These are phyloP conservation scores for Fusarium sp. DNA, from an alignment of 2,329 filamentous ascomycete species.

Conservation along the genomic window DNA sequence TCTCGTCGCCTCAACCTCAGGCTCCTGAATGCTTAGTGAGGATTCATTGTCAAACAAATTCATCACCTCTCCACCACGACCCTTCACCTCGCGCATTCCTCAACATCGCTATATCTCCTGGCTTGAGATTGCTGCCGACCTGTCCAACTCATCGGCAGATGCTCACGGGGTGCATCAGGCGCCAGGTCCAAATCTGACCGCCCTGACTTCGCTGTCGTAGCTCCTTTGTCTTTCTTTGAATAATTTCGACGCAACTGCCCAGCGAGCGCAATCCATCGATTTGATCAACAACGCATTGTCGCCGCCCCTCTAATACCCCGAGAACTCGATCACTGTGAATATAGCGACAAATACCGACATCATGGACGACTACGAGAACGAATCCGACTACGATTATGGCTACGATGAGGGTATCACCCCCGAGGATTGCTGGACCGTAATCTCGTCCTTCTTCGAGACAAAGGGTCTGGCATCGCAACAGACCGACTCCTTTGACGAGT, in stretches of 20 bases:
- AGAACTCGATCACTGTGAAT: background rate
- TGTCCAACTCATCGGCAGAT: conserved; percentile 47
- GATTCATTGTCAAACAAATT: conserved; percentile 45
- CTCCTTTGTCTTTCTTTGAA: conserved; percentile 37
- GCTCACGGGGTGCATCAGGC: conserved; percentile 51
- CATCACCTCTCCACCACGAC: conserved; percentile 41
- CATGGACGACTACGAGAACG: conserved; percentile 70
- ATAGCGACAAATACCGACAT: conserved; percentile 34
- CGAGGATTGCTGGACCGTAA: conserved; percentile 98
- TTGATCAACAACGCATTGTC: conserved; percentile 8
- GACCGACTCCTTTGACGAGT: conserved; percentile 98
- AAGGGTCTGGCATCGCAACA: conserved; percentile 98
- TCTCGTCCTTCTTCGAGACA: conserved; percentile 94
- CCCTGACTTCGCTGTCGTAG: conserved; percentile 45
- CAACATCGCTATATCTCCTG: conserved; percentile 26
- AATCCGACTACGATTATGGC: conserved; percentile 76
- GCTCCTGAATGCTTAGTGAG: conserved; percentile 42
- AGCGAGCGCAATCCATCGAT: conserved; percentile 17
- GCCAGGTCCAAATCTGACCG: conserved; percentile 51
- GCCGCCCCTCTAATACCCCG: conserved; percentile 2
- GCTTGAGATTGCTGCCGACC: conserved; percentile 34
- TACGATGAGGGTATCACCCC: conserved; percentile 84
- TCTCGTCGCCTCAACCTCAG: conserved; percentile 43
- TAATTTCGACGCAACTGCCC: conserved; percentile 27
- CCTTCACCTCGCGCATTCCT: conserved; percentile 38